Base-by-base conservation (phyloP, 441 rosid genomes). In the Populus hybrid region DNA sequence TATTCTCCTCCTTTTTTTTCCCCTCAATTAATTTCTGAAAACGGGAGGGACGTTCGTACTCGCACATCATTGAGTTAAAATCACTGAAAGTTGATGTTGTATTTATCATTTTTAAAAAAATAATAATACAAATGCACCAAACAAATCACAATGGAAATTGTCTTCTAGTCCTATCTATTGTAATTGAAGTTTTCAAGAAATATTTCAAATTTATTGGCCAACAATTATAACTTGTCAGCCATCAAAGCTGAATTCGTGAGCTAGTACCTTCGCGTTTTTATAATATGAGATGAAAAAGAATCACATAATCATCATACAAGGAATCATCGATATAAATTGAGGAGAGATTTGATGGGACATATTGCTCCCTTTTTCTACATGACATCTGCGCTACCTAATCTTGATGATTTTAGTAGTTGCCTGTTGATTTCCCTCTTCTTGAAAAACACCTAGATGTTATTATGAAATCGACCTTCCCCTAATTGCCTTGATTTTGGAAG, bases 331-430 rank as follows among this genome's bases (percentile, higher is more conserved):
- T 42, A 12, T 42, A 11, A 42, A 11, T 11, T 4, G 53, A 46
- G 53, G 18, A 46, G 16, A 46, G 14, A 46, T 12, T 4, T 14
- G 18, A 40, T 46, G 57, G 57, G 57, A 12, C 26, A 24, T 65
- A 65, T 9, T 23, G 50, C 57, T 23, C 24, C 32, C 34, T 12
- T 65, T 23, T 65, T 24, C 30, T 23, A 24, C 69, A 26, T 70
- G 73, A 26, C 78, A 59, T 34, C 36, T 59, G 34, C 76, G 40
- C 71, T 78, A 80, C 85, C 84, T 82, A 82, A 82, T 70, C 80
- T 72, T 10, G 57, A 74, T 71, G 75, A 18, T 28, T 30, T 69
- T 61, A 9, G 30, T 26, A 66, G 61, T 40, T 71, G 57, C 19
- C 24, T 71, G 6, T 6, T 71, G 14, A 24, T 18, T 38, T 19